These are phyloP conservation scores for Mycosphaerella sp. DNA, from an alignment of 2,329 filamentous ascomycete genomes.

Conservation along the genomic window DNA sequence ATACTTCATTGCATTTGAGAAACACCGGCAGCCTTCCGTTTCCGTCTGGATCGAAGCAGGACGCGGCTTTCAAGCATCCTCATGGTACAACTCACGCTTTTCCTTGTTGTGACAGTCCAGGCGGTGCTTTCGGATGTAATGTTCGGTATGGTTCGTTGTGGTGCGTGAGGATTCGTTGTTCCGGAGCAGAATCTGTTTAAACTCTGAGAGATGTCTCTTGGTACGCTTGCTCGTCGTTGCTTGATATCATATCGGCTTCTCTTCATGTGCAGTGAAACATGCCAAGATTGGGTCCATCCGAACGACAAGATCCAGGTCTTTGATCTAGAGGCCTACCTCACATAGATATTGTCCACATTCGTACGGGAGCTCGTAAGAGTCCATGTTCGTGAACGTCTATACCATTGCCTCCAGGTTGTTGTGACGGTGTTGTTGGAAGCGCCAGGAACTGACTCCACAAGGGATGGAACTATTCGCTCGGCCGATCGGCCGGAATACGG, in stretches of 20 bases:
- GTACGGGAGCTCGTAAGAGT: neutral
- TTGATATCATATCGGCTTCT: neutral
- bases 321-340: neutral
- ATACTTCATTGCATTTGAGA: neutral
- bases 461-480: neutral
- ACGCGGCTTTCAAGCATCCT: neutral
- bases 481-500: neutral
- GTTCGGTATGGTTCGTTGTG: neutral
- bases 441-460: neutral
- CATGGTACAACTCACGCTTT: neutral
- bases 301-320: neutral
- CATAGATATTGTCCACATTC: neutral
- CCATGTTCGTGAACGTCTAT: neutral
- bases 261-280: neutral
- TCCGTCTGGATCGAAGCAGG: neutral
- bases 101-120: neutral
- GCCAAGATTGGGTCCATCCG: slow-evolving; percentile 1
- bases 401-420: neutral
- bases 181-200: neutral
- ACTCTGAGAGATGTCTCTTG: neutral
- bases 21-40: neutral
- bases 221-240: neutral
- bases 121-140: neutral
- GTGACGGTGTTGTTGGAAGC: neutral
- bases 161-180: neutral